phyloP scores from a whole-genome alignment of 768 basidiomycete species.

The Guyanaporus albipodus region DNA sequence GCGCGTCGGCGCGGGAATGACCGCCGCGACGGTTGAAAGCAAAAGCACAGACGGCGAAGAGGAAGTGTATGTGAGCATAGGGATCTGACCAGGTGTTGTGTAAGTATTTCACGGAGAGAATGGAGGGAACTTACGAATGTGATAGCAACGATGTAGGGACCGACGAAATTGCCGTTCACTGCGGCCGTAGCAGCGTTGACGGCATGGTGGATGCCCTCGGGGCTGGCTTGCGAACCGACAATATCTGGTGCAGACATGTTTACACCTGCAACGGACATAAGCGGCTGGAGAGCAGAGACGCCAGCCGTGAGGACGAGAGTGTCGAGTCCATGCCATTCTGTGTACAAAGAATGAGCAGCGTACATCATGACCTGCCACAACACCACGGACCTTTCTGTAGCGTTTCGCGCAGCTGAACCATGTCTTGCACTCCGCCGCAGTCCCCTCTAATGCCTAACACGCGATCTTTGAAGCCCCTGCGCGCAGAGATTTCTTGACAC shows the following conservation, averaged over 20 bases:
- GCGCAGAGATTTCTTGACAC: slow-evolving; percentile 38
- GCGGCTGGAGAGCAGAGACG: slow-evolving; percentile 73
- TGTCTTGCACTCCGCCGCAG: slow-evolving; percentile 60
- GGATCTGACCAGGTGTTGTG: slow-evolving; percentile 50
- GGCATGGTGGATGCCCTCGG: slow-evolving; percentile 56
- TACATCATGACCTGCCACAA: not conserved
- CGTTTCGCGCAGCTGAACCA: slow-evolving; percentile 52
- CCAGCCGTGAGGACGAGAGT: slow-evolving; percentile 82
- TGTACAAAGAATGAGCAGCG: not conserved
- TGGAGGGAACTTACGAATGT: slow-evolving; percentile 55
- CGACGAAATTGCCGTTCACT: slow-evolving; percentile 60
- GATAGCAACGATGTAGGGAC: slow-evolving; percentile 64
- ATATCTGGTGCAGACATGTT: slow-evolving; percentile 31
- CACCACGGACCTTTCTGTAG: slow-evolving; percentile 47
- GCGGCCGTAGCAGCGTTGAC: slow-evolving; percentile 57
- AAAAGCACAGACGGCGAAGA: slow-evolving; percentile 69
- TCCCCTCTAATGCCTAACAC: slow-evolving; percentile 58
- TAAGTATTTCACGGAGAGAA: not conserved
- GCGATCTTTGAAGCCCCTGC: slow-evolving; percentile 21
- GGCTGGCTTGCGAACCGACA: slow-evolving; percentile 37
- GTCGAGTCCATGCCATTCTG: slow-evolving; percentile 82
- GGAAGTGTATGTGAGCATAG: slow-evolving; percentile 64
- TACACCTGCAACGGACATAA: slow-evolving; percentile 67
- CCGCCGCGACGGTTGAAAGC: slow-evolving; percentile 71
- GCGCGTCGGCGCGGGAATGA: slow-evolving; percentile 83